Base-by-base conservation (phyloP, 83 land plant species). In the Diphasiastrum complanatum region DNA sequence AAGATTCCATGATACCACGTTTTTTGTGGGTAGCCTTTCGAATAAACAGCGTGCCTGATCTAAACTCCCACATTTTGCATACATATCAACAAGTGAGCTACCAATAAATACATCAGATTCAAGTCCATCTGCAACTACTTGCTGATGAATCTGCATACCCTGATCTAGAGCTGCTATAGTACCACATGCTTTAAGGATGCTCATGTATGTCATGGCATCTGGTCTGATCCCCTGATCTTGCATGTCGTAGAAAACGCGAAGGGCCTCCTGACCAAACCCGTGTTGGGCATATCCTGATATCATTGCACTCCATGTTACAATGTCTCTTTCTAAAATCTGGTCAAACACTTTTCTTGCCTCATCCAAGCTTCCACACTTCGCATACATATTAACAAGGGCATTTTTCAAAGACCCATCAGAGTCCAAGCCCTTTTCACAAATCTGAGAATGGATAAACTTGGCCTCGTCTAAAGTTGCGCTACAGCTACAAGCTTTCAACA, bases 141-240 rank as follows among this genome's bases (percentile, higher is more conserved):
- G 56, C 16, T 5, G 4, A 52, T 52, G 56, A n/a, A 52, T 22
- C 6, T 52, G 56, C 14, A 27, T 52, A n/a, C 56, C 56, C 28
- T 52, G 56, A 3, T 52, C 56, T 14, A 52, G 30, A 11, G 56
- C 56, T 23, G 56, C 28, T 5, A 52, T 5, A 14, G 33, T 52
- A 16, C 33, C 26, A 52, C 56, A 52, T 11, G 56, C 56, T 52
- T 52, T 52, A 29, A 52, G 30, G 4, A 22, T 22, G 30, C 28
- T 27, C 14, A 52, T 22, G 23, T 5, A 52, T n/a, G 56, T 52
- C 3, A 52, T 33, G 33, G 26, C 56, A 52, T 52, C 30, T 27
- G 56, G 56, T 14, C 30, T 24, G 23, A 52, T 14, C 11, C 56
- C 6, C 30, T 52, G 33, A 14, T 23, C 4, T 24, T 52, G 33